Percentiles rank a stretch among this genome's conserved stretches.
phyloP scores from a whole-genome alignment of 345 rosid genomes.

The Anacardium occidentale region DNA sequence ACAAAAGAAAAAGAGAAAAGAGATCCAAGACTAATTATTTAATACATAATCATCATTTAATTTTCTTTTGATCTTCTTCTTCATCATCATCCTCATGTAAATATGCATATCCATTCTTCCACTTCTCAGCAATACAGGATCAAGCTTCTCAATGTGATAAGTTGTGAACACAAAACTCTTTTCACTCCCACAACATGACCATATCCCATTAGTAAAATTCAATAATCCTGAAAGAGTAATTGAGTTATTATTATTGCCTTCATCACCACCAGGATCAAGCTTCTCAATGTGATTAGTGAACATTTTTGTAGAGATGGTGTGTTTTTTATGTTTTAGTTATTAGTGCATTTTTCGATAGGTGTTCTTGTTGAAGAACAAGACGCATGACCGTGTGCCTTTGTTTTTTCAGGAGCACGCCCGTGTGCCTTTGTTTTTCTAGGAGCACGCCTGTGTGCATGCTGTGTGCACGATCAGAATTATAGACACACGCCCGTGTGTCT shows the following conservation, averaged over 20 bases:
- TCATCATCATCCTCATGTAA: conserved; percentile 60
- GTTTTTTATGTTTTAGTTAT: too few relatives aligned
- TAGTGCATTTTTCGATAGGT: too few relatives aligned
- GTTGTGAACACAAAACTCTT: conserved; percentile 93
- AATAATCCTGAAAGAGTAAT: conserved; percentile 84
- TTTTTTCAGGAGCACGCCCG: too few relatives aligned
- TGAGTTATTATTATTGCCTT: conserved; percentile 45
- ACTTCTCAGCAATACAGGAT: conserved; percentile 82
- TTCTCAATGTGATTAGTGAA: too few relatives aligned
- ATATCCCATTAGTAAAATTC: conserved; percentile 92
- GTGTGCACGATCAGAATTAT: too few relatives aligned
- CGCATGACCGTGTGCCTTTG: too few relatives aligned
- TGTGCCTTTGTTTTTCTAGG: too few relatives aligned
- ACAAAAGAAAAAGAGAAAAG: background rate
- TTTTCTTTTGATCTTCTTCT: conserved; percentile 29
- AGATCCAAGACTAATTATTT: too few relatives aligned
- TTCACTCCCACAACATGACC: conserved; percentile 99
- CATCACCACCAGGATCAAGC: conserved; percentile 36
- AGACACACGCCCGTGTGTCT: too few relatives aligned
- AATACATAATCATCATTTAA: conserved; percentile 16
- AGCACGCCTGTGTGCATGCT: too few relatives aligned
- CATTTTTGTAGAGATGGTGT: too few relatives aligned
- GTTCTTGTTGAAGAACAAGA: too few relatives aligned
- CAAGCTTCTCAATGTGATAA: conserved; percentile 87
- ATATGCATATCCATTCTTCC: conserved; percentile 99